These are phyloP conservation scores for Dioscorea alata DNA, from an alignment of 106 monocot species.

Conservation along the genomic window DNA sequence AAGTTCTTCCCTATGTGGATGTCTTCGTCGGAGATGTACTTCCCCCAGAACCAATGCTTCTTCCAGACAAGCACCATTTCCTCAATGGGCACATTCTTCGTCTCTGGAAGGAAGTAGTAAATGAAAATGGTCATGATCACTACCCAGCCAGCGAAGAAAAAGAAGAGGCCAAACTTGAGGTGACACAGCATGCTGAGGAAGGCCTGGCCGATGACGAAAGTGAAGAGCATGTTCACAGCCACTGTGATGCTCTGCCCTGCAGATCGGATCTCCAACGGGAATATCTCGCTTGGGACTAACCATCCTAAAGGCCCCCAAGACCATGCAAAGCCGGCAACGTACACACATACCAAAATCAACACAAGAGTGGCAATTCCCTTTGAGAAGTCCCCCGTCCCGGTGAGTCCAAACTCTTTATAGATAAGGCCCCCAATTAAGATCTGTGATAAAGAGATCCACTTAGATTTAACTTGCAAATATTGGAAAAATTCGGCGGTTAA, in stretches of 20 bases:
- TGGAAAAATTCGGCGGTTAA: neutral
- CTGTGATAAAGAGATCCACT: neutral
- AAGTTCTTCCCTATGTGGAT: neutral
- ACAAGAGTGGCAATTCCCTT: constrained; percentile 3
- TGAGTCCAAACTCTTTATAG: constrained; percentile 18
- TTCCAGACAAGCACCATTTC: constrained; percentile 44
- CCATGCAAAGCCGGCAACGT: constrained; percentile 34
- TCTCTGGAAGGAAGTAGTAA: constrained; percentile 45
- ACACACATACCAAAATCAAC: constrained; percentile 22
- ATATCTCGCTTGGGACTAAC: constrained; percentile 28
- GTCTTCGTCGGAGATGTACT: constrained; percentile 10
- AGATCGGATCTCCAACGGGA: constrained; percentile 29
- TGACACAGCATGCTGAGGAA: constrained; percentile 36
- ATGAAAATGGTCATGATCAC: constrained; percentile 32
- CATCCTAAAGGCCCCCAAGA: constrained; percentile 43
- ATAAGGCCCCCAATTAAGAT: constrained; percentile 22
- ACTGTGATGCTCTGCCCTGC: constrained; percentile 39
- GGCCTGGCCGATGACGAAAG: constrained; percentile 32
- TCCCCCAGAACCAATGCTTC: constrained; percentile 24
- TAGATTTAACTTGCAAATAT: neutral
- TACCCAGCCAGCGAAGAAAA: constrained; percentile 33
- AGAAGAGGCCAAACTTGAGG: constrained; percentile 42
- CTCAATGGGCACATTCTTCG: constrained; percentile 68
- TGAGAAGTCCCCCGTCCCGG: constrained; percentile 13
- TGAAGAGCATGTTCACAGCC: constrained; percentile 38